Conservation (phyloP, 1,284 basidiomycete species). For the Rhizopogon hawkerae region DNA sequence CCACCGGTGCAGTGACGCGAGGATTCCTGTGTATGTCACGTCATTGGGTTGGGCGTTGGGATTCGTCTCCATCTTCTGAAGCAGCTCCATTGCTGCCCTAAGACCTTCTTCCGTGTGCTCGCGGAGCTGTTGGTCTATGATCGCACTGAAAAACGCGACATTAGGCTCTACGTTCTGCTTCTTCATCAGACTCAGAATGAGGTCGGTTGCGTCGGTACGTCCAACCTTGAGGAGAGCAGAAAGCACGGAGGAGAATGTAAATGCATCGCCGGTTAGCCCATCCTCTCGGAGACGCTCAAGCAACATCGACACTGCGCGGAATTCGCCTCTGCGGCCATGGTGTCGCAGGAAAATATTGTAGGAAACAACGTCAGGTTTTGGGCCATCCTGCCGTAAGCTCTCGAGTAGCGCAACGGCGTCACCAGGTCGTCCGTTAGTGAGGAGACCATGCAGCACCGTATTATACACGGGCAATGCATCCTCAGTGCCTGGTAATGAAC, state of each 20-base stretch:
- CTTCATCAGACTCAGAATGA: constrained; percentile 62
- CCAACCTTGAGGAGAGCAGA: constrained; percentile 62
- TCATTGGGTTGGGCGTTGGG: constrained; percentile 51
- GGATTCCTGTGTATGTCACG: constrained; percentile 65
- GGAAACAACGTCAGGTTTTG: constrained; percentile 60
- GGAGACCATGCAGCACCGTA: constrained; percentile 54
- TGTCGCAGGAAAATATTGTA: constrained; percentile 73
- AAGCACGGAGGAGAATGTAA: constrained; percentile 76
- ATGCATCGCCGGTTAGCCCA: constrained; percentile 59
- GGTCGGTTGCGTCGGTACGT: constrained; percentile 55
- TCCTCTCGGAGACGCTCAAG: constrained; percentile 48
- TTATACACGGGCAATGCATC: constrained; percentile 48
- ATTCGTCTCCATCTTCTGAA: constrained; percentile 64
- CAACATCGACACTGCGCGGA: constrained; percentile 46
- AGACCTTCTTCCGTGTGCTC: constrained; percentile 46
- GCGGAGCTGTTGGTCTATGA: constrained; percentile 65
- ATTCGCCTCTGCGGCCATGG: constrained; percentile 51
- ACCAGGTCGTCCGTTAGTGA: constrained; percentile 33
- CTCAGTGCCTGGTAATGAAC: constrained; percentile 11
- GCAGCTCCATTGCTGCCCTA: constrained; percentile 54
- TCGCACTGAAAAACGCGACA: constrained; percentile 62
- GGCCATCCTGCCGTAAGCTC: constrained; percentile 42
- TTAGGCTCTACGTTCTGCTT: constrained; percentile 67
- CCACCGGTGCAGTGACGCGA: constrained; percentile 52
- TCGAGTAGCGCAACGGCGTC: constrained; percentile 42